Conservation (phyloP, 2,329 filamentous ascomycete genomes). For the Periconia macrospinosa region DNA sequence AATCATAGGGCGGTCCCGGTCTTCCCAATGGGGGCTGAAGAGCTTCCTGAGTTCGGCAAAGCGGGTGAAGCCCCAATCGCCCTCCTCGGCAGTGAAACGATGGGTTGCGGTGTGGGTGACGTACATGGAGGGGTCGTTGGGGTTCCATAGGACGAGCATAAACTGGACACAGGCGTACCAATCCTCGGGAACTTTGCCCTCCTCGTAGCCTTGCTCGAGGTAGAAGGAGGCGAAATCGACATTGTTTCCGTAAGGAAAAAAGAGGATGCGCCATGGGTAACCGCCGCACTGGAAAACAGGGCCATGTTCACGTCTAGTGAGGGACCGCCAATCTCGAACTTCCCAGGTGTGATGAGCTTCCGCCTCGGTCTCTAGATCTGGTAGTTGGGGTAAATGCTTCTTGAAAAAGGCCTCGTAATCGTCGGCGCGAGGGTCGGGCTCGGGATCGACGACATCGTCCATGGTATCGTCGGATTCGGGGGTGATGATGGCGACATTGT, state of each 20-base stretch:
- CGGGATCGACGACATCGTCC: conserved; percentile 56
- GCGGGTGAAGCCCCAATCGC: conserved; percentile 98
- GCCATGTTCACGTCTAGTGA: conserved; percentile 81
- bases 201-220: conserved; percentile 88
- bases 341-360: conserved; percentile 83
- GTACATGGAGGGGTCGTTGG: conserved; percentile 85
- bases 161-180: conserved; percentile 99
- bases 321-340: conserved; percentile 76
- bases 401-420: conserved; percentile 83
- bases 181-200: conserved; percentile 74
- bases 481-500: conserved; percentile 64
- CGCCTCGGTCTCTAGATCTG: conserved; percentile 78
- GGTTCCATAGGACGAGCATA: conserved; percentile 90
- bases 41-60: conserved; percentile 87
- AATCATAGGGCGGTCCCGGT: conserved; percentile 68
- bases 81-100: conserved; percentile 93
- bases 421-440: conserved; percentile 58
- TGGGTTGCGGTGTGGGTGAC: conserved; percentile 80
- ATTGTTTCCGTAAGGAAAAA: conserved; percentile 95
- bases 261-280: conserved; percentile 90
- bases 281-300: conserved; percentile 85
- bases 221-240: conserved; percentile 94
- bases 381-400: conserved; percentile 71
- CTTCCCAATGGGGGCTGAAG: conserved; percentile 78
- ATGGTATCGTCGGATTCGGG: conserved; percentile 62